Evolutionary conservation across 2,329 filamentous ascomycete species (phyloP), one percentile per base, ranked within the genome.

Genomic region (Beauveria sp.): DNA sequence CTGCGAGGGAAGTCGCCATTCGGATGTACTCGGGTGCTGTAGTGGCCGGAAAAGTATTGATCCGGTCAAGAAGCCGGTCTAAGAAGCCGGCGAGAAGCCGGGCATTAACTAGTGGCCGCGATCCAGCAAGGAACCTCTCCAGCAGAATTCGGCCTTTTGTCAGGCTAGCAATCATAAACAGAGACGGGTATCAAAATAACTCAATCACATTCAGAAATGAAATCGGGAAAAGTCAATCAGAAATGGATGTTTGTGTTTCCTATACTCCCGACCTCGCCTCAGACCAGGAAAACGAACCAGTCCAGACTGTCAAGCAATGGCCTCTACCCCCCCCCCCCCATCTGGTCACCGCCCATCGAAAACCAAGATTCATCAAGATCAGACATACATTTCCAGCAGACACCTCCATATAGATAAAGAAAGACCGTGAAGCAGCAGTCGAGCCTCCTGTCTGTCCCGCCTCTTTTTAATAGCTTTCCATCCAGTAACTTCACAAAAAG

Each of bases 11-110:
- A 20, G 51, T 24, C 14, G 10, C 47, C 24, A 18, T 50, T 59
- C 57, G 57, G 57, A 59, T 59, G 57, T 43, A 59, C 9, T 52
- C 57, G 57, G 57, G 57, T 51, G 47, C 9, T 34, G 14, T 3
- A 16, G 38, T 9, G n/a, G 26, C 20, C 20, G 57, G 57, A 45
- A 43, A 28, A 58, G 34, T 30, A 18, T 51, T 59, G 46, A 43
- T 52, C 57, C 57, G 16, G 5, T 18, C 28, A 58, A 58, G 40
- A 58, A 58, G 28, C 51, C 51, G 51, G 34, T 9, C 51, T 10
- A 53, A 53, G 51, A 53, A 53, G 51, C 51, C 51, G 51, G 45
- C 26, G 51, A 53, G 51, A 53, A 53, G 34, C 51, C 51, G 51
- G 34, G 14, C 45, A 18, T 14, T 26, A 30, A 9, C 49, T 38